A percentile compares a stretch with the other conserved stretches of the same genome.
These are phyloP conservation scores for Lactarius indigo DNA, from an alignment of 768 basidiomycete species.

Conservation along the genomic window DNA sequence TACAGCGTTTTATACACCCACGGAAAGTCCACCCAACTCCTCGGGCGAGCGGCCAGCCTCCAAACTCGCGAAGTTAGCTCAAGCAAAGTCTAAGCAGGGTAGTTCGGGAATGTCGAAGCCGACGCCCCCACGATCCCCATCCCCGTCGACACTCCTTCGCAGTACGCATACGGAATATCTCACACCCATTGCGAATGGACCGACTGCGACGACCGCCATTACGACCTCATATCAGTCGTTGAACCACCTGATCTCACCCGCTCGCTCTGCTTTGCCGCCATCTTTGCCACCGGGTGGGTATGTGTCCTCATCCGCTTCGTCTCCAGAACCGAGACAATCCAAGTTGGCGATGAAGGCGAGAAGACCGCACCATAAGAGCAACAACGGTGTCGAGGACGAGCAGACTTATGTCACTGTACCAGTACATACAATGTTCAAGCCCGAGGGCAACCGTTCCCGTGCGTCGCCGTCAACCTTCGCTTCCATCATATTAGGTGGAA, in stretches of 20 bases:
- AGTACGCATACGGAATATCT: slow-evolving; percentile 62
- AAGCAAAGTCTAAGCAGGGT: slow-evolving; percentile 45
- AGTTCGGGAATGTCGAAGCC: slow-evolving; percentile 29
- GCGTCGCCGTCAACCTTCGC: slow-evolving; percentile 79
- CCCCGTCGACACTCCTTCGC: slow-evolving; percentile 36
- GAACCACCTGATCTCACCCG: slow-evolving; percentile 46
- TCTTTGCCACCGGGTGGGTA: slow-evolving; percentile 24
- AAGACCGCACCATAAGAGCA: slow-evolving; percentile 49
- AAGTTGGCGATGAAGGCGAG: slow-evolving; percentile 76
- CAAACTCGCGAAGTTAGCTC: slow-evolving; percentile 71
- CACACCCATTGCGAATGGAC: slow-evolving; percentile 76
- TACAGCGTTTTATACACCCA: slow-evolving; percentile 6
- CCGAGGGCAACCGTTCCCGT: slow-evolving; percentile 52
- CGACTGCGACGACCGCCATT: slow-evolving; percentile 80
- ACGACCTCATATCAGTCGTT: slow-evolving; percentile 77
- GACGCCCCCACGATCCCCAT: slow-evolving; percentile 23
- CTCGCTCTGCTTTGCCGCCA: slow-evolving; percentile 28
- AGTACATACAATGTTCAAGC: slow-evolving; percentile 55
- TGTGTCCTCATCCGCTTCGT: slow-evolving; percentile 22
- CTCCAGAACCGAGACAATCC: slow-evolving; percentile 47
- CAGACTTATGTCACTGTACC: slow-evolving; percentile 32
- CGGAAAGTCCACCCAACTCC: slow-evolving; percentile 5
- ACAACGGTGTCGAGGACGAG: slow-evolving; percentile 40
- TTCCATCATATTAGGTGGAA: slow-evolving; percentile 22
- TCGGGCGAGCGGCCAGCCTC: slow-evolving; percentile 41